Percentiles rank a stretch among this genome's conserved stretches.
These are phyloP conservation scores for Hydrangea macrophylla DNA, from an alignment of 148 eudicot species.

Conservation along the genomic window DNA sequence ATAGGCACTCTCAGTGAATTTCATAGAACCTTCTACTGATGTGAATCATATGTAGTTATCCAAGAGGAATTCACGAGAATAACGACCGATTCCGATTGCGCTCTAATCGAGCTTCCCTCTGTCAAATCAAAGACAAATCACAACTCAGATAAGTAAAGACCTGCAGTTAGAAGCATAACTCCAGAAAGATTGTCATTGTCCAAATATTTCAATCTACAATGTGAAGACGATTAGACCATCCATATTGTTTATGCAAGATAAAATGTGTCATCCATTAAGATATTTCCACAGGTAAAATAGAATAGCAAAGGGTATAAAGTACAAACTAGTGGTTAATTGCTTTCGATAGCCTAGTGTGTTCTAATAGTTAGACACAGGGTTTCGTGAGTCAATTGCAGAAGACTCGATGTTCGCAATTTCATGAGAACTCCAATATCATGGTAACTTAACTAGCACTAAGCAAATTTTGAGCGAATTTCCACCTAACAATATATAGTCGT, in stretches of 20 bases:
- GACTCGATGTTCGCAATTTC: too few relatives aligned
- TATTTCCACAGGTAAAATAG: background rate
- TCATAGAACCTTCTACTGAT: background rate
- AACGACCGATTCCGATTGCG: conserved; percentile 65
- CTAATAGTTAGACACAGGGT: background rate
- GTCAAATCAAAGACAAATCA: conserved; percentile 16
- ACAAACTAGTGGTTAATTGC: background rate
- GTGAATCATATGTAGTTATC: conserved; percentile 11
- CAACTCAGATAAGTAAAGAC: background rate
- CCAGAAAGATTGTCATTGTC: too few relatives aligned
- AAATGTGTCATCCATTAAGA: background rate
- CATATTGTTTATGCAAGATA: background rate
- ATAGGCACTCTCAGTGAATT: background rate
- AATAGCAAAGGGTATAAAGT: background rate
- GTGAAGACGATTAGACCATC: background rate
- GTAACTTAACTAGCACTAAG: background rate
- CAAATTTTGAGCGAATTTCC: background rate
- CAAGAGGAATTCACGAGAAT: conserved; percentile 43
- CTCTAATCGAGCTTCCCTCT: conserved; percentile 88
- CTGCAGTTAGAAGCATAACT: background rate
- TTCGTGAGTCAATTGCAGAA: background rate
- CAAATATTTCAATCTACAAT: too few relatives aligned
- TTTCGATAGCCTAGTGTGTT: background rate
- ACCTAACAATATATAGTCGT: background rate
- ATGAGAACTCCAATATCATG: too few relatives aligned